Evolutionary conservation across 441 rosid genomes (phyloP).

Genomic region (Omphalea diandra): DNA sequence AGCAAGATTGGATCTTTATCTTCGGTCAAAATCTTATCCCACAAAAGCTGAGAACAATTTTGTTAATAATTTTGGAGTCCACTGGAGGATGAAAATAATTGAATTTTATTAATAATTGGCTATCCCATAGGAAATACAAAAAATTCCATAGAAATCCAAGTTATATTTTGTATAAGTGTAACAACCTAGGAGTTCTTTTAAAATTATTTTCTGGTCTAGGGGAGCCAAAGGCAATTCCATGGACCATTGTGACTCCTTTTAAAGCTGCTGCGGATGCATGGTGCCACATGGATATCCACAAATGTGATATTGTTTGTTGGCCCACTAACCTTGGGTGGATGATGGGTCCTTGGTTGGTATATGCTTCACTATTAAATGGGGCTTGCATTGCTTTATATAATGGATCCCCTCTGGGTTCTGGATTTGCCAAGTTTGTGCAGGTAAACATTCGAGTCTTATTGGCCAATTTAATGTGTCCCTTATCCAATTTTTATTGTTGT

Average conservation of each 20-base stretch:
- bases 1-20: background rate
- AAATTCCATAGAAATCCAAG: no score
- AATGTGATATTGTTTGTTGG: conserved; percentile 81
- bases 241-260: conserved; percentile 70
- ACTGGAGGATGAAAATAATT: no score
- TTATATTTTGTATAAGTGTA: no score
- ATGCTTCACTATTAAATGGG: conserved; percentile 82
- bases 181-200: no score
- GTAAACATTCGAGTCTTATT: conserved; percentile 32
- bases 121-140: no score
- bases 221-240: conserved; percentile 96
- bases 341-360: conserved; percentile 99
- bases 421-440: conserved; percentile 94
- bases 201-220: conserved; percentile 56
- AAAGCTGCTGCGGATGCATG: conserved; percentile 98
- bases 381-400: conserved; percentile 86
- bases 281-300: conserved; percentile 91
- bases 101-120: no score
- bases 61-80: no score
- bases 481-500: background rate
- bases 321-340: conserved; percentile 99
- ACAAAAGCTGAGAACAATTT: conserved; percentile 1
- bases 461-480: conserved; percentile 5
- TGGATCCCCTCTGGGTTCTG: conserved; percentile 84
- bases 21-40: background rate